These are phyloP conservation scores for Neurospora sp. DNA, from an alignment of 495 filamentous ascomycete genomes.

Conservation along the genomic window DNA sequence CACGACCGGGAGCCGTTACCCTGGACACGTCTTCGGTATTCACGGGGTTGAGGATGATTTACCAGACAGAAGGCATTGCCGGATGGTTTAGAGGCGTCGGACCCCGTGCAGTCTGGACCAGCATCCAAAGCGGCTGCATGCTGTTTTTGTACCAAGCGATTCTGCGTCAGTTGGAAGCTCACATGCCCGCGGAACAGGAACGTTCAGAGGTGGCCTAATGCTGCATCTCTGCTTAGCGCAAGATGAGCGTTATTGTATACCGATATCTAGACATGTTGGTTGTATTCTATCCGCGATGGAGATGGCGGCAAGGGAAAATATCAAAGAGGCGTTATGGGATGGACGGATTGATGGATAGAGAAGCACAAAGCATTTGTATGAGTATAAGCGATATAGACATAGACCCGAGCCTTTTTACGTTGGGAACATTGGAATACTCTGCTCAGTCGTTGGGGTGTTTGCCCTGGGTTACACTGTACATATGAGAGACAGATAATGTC, in stretches of 20 bases:
- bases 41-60: conserved; percentile 76
- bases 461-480: conserved; percentile 14
- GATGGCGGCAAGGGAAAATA: background rate
- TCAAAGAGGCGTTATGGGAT: background rate
- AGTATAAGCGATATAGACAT: background rate
- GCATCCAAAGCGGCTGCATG: conserved; percentile 95
- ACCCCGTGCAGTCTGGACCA: conserved; percentile 92
- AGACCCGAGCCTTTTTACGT: background rate
- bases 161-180: conserved; percentile 59
- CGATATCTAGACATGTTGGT: conserved; percentile 8
- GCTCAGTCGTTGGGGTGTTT: conserved; percentile 7
- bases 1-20: conserved; percentile 59
- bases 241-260: conserved; percentile 10
- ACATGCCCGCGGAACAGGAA: conserved; percentile 27
- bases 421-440: background rate
- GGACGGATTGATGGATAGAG: background rate
- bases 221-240: conserved; percentile 11
- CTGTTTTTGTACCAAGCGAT: conserved; percentile 88
- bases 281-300: conserved; percentile 11
- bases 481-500: conserved; percentile 1
- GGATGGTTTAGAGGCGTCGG: conserved; percentile 96
- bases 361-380: background rate
- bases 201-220: background rate
- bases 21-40: conserved; percentile 83
- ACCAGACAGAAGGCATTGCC: conserved; percentile 71